A percentile compares a stretch with the other conserved stretches of the same genome.
These are phyloP conservation scores for Ganoderma leucocontextum DNA, from an alignment of 1,284 basidiomycete species.

Conservation along the genomic window DNA sequence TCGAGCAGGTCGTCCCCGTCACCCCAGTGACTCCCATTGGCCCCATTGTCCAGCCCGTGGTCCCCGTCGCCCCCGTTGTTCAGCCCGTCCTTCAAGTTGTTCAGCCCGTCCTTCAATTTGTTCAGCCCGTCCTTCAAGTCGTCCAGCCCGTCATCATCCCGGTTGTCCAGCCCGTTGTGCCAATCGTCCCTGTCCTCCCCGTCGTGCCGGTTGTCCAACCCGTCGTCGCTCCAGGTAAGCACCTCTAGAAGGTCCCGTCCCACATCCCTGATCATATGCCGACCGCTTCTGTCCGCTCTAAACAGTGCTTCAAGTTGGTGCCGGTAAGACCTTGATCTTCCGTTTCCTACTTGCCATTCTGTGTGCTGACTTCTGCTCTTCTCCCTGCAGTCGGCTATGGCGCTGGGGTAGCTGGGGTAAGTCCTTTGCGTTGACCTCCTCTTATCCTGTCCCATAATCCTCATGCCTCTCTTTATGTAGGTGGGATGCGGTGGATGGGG, in stretches of 20 bases:
- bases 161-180: conserved; percentile 1
- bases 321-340: neutral
- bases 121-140: conserved; percentile 6
- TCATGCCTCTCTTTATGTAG: neutral
- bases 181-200: neutral
- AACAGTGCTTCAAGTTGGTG: conserved; percentile 8
- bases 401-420: neutral
- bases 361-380: neutral
- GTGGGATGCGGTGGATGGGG: conserved; percentile 8
- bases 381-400: neutral
- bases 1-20: conserved; percentile 5
- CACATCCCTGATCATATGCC: neutral
- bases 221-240: conserved; percentile 2
- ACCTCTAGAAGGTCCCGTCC: neutral
- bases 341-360: neutral
- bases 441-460: neutral
- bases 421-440: neutral
- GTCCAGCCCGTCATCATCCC: no score
- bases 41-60: conserved; percentile 3
- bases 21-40: neutral
- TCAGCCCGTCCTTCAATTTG: neutral
- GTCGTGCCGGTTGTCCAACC: conserved; percentile 4
- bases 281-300: neutral
- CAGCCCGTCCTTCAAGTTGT: neutral
- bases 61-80: neutral